Evolutionary conservation across 352 stramenopile species (phyloP).

Genomic region (Phytophthora syringae): DNA sequence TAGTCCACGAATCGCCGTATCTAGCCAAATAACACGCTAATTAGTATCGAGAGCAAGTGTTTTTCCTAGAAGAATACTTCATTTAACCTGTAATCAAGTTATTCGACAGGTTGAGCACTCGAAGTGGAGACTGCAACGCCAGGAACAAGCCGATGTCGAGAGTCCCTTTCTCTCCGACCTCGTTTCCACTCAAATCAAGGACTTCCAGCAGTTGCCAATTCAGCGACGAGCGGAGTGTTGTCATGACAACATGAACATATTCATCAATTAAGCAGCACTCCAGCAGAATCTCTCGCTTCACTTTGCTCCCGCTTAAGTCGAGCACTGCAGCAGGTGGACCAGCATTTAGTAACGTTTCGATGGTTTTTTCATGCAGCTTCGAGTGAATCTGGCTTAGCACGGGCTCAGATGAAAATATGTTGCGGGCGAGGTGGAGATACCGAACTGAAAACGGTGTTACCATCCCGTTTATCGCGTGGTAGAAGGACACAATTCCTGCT

Average conservation of each 20-base stretch:
- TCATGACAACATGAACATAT: conserved; percentile 21
- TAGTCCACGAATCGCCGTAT: conserved; percentile 42
- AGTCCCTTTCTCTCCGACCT: conserved; percentile 44
- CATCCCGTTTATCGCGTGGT: conserved; percentile 45
- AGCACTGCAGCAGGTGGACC: conserved; percentile 9
- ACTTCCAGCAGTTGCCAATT: conserved; percentile 44
- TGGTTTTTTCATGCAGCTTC: conserved; percentile 56
- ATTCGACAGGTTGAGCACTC: conserved; percentile 52
- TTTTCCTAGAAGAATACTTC: not conserved
- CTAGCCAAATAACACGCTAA: conserved; percentile 23
- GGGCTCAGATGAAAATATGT: conserved; percentile 7
- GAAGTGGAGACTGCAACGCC: conserved; percentile 43
- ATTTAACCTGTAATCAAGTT: conserved; percentile 58
- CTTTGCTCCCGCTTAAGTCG: conserved; percentile 30
- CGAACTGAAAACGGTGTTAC: conserved; percentile 40
- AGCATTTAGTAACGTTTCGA: conserved; percentile 39
- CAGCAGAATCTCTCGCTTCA: conserved; percentile 35
- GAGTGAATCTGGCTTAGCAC: conserved; percentile 26
- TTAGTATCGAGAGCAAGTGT: not conserved
- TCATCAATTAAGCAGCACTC: conserved; percentile 39
- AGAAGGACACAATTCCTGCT: conserved; percentile 40
- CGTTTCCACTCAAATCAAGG: conserved; percentile 66
- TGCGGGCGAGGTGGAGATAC: conserved; percentile 46
- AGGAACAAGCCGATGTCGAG: conserved; percentile 55
- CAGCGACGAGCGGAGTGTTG: conserved; percentile 27